Evolutionary conservation across 331 rosid genomes (phyloP).

Genomic region (Prunus yedoensis): DNA sequence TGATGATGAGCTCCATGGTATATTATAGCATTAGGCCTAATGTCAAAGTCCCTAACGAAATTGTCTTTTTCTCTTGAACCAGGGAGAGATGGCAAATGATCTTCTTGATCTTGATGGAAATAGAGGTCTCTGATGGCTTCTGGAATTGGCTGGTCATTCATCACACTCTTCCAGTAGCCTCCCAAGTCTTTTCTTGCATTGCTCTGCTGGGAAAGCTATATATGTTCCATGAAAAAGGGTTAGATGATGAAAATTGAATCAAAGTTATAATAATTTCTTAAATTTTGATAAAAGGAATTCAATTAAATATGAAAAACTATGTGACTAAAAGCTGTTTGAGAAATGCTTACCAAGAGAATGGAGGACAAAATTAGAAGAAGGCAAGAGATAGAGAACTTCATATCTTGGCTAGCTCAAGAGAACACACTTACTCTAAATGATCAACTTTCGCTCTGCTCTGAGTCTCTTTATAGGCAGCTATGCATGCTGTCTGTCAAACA

Average conservation of each 20-base stretch:
- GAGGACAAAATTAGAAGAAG: slow-evolving; percentile 34
- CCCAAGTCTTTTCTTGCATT: slow-evolving; percentile 60
- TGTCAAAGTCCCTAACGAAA: slow-evolving; percentile 54
- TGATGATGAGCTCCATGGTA: slow-evolving; percentile 38
- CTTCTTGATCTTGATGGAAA: slow-evolving; percentile 25
- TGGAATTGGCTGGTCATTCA: slow-evolving; percentile 74
- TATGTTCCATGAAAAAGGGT: too few species aligned
- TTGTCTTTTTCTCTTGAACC: slow-evolving; percentile 7
- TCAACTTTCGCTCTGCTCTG: slow-evolving; percentile 22
- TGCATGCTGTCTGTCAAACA: slow-evolving; percentile 6
- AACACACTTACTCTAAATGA: slow-evolving; percentile 10
- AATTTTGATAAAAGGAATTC: neutral
- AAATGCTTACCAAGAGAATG: slow-evolving; percentile 57
- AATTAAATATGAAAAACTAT: too few species aligned
- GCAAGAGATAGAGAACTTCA: slow-evolving; percentile 1
- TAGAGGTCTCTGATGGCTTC: slow-evolving; percentile 53
- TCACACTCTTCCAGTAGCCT: slow-evolving; percentile 61
- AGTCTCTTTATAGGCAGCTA: slow-evolving; percentile 44
- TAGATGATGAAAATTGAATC: neutral
- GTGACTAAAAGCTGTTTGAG: neutral
- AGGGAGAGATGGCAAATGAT: neutral
- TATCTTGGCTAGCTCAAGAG: neutral
- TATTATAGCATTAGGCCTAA: slow-evolving; percentile 49
- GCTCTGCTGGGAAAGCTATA: slow-evolving; percentile 38
- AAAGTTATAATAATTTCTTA: neutral